Percentiles rank a stretch among this genome's conserved stretches.
These are phyloP conservation scores for Daldinia bambusicola DNA, from an alignment of 495 filamentous ascomycete species.

Conservation along the genomic window DNA sequence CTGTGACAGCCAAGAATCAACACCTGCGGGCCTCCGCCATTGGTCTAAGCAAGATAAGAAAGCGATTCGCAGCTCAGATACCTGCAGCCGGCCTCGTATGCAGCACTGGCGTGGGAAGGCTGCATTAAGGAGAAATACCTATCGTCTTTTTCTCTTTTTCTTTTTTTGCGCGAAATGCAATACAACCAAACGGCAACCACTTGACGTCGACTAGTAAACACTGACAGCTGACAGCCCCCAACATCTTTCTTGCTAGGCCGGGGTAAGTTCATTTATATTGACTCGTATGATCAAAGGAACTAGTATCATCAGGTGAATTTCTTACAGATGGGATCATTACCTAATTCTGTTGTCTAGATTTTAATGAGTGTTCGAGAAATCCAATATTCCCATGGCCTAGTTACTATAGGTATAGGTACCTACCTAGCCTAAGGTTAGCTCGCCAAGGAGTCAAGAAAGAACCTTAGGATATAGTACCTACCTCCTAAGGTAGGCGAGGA, in stretches of 20 bases:
- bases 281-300: too few relatives aligned
- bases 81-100: constrained; percentile 44
- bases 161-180: constrained; percentile 1
- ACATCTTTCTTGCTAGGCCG: not conserved
- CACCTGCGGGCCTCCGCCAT: constrained; percentile 11
- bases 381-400: not conserved
- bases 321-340: not conserved
- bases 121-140: constrained; percentile 15
- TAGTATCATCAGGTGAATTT: too few relatives aligned
- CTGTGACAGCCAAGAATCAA: constrained; percentile 12
- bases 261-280: too few relatives aligned
- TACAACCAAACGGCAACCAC: constrained; percentile 19
- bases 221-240: not conserved
- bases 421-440: not conserved
- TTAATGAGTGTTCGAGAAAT: not conserved
- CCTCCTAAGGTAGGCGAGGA: too few relatives aligned
- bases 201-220: not conserved
- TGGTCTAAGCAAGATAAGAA: constrained; percentile 27
- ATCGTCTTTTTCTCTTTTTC: not conserved
- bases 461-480: not conserved
- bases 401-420: not conserved
- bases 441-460: not conserved
- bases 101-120: constrained; percentile 5
- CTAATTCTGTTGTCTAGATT: not conserved
- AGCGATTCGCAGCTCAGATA: constrained; percentile 19